Evolutionary conservation across 306 rosid species (phyloP).

Genomic region (Rosa multiflora): DNA sequence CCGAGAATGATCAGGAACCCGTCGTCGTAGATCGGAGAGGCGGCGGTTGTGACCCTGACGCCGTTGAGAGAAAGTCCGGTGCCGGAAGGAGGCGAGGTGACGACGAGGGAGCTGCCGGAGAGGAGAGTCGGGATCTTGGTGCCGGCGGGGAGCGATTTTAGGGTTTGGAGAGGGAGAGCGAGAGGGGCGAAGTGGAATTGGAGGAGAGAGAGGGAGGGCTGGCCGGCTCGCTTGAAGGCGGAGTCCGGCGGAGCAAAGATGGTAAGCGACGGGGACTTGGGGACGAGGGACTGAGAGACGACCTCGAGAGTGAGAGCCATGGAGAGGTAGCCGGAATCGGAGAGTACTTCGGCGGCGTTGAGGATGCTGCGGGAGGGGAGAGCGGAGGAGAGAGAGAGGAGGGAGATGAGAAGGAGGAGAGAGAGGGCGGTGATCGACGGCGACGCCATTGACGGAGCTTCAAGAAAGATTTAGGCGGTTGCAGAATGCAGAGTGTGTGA

Average conservation of each 20-base stretch:
- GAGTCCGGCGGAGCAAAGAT: slow-evolving; percentile 78
- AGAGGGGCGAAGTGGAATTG: no score
- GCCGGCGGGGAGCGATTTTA: no score
- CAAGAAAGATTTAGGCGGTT: background rate
- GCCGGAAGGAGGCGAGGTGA: no score
- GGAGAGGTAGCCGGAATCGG: slow-evolving; percentile 62
- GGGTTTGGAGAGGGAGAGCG: no score
- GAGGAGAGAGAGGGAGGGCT: no score
- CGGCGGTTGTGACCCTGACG: no score
- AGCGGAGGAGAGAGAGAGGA: slow-evolving; percentile 37
- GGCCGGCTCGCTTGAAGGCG: slow-evolving; percentile 36
- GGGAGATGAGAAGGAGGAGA: slow-evolving; percentile 22
- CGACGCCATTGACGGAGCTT: slow-evolving; percentile 57
- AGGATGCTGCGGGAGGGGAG: slow-evolving; percentile 44
- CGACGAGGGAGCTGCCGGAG: no score
- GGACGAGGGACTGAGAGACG: slow-evolving; percentile 42
- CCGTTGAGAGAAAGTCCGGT: no score
- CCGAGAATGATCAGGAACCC: no score
- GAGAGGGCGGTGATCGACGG: background rate
- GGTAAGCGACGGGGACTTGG: slow-evolving; percentile 58
- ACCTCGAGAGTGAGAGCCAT: slow-evolving; percentile 74
- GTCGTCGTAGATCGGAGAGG: no score
- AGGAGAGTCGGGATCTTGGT: no score
- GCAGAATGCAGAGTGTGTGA: background rate
- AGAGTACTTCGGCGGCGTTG: slow-evolving; percentile 69